phyloP scores from a whole-genome alignment of 1,139 yeast genomes.

The Yueomyces sp. region DNA sequence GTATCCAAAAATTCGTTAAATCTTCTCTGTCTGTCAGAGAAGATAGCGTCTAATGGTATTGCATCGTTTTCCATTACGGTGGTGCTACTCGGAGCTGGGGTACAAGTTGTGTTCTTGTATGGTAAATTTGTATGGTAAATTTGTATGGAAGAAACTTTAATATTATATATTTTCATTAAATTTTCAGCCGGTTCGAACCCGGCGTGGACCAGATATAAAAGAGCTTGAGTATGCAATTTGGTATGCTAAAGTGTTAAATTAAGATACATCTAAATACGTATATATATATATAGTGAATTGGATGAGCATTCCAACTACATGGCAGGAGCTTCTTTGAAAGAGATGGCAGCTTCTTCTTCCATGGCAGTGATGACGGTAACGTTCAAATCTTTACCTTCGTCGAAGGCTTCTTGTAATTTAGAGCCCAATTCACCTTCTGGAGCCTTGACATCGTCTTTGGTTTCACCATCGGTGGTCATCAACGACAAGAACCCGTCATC shows the following conservation, averaged over 20 bases:
- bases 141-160: too few species aligned
- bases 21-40: constrained; percentile 72
- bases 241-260: too few species aligned
- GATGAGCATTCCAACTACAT: neutral
- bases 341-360: constrained; percentile 98
- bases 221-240: constrained; percentile 29
- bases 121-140: neutral
- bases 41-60: constrained; percentile 30
- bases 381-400: constrained; percentile 93
- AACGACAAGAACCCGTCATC: constrained; percentile 96
- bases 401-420: constrained; percentile 80
- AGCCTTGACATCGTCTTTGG: constrained; percentile 97
- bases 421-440: constrained; percentile 98
- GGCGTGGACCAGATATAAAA: neutral
- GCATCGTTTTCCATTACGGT: neutral
- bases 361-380: constrained; percentile 95
- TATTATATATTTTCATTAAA: too few species aligned
- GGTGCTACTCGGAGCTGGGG: too few species aligned
- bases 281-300: neutral
- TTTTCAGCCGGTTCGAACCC: too few species aligned
- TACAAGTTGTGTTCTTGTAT: constrained; percentile 1
- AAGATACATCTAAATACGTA: neutral
- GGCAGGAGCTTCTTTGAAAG: constrained; percentile 92
- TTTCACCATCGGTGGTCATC: constrained; percentile 94
- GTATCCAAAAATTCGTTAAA: constrained; percentile 81